Conservation (phyloP, 441 rosid species). For the Viola pubescens region DNA sequence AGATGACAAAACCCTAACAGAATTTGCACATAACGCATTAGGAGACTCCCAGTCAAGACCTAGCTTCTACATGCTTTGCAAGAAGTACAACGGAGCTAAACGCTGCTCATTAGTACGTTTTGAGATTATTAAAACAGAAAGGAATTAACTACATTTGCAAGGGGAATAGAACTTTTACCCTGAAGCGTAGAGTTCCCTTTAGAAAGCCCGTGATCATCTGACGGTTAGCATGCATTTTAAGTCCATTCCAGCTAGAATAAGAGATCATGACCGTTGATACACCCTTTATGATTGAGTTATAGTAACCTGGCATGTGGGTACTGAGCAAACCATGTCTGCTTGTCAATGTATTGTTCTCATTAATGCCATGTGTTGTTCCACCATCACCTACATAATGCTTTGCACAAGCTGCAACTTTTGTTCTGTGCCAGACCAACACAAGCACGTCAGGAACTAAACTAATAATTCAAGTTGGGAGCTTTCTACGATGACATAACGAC, state of each 20-base stretch:
- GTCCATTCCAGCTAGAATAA: conserved; percentile 63
- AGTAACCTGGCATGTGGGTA: conserved; percentile 59
- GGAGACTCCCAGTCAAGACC: too few relatives aligned
- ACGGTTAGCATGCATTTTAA: conserved; percentile 55
- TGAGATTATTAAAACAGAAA: neutral
- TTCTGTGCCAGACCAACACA: conserved; percentile 20
- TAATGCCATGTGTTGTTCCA: conserved; percentile 53
- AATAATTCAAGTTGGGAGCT: too few relatives aligned
- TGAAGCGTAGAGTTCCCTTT: conserved; percentile 43
- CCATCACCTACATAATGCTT: conserved; percentile 77
- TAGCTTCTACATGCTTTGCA: too few relatives aligned
- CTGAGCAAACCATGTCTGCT: conserved; percentile 40
- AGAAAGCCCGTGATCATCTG: conserved; percentile 44
- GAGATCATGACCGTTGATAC: conserved; percentile 62
- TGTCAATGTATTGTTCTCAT: conserved; percentile 50
- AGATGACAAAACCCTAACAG: conserved; percentile 48
- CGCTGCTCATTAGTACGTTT: too few relatives aligned
- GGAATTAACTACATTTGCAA: neutral
- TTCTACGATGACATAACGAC: too few relatives aligned
- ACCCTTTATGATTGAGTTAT: conserved; percentile 43
- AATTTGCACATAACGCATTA: neutral
- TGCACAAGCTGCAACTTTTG: conserved; percentile 59
- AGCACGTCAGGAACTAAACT: neutral
- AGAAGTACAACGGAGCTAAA: too few relatives aligned
- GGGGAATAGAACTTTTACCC: conserved; percentile 23